Conservation (phyloP, 1,284 basidiomycete genomes). For the Xerocomus nothofagi region DNA sequence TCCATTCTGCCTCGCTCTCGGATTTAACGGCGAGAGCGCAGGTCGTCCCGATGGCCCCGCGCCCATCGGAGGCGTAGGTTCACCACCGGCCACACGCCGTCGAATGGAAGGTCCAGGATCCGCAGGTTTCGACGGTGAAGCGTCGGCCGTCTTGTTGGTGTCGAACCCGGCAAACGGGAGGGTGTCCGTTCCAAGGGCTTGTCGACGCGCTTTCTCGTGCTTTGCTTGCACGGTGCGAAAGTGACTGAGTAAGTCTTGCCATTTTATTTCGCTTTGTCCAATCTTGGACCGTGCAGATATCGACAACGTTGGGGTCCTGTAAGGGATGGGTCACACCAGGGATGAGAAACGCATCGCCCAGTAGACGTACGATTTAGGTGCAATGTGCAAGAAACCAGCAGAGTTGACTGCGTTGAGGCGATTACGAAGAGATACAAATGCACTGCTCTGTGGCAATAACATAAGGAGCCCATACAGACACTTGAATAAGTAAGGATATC, state of each 20-base stretch:
- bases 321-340: not conserved
- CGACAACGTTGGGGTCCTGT: conserved; percentile 38
- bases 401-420: conserved; percentile 94
- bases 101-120: conserved; percentile 46
- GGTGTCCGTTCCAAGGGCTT: conserved; percentile 49
- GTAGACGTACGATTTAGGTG: conserved; percentile 69
- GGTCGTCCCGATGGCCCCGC: conserved; percentile 27
- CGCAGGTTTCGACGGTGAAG: conserved; percentile 22
- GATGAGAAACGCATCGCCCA: no score
- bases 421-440: conserved; percentile 94
- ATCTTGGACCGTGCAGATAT: conserved; percentile 63
- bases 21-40: conserved; percentile 72
- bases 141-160: conserved; percentile 21
- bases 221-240: conserved; percentile 82
- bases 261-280: conserved; percentile 87
- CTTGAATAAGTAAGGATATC: conserved; percentile 96
- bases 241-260: conserved; percentile 87
- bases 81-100: conserved; percentile 56
- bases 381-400: conserved; percentile 88
- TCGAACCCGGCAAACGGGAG: conserved; percentile 24
- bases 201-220: conserved; percentile 85
- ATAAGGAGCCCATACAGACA: conserved; percentile 97
- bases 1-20: conserved; percentile 56
- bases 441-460: conserved; percentile 95
- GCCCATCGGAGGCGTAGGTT: conserved; percentile 28